Evolutionary conservation across 805 yeast species (phyloP), one percentile per base, ranked within the genome.

Genomic region (Starmerella ratchasimensis): DNA sequence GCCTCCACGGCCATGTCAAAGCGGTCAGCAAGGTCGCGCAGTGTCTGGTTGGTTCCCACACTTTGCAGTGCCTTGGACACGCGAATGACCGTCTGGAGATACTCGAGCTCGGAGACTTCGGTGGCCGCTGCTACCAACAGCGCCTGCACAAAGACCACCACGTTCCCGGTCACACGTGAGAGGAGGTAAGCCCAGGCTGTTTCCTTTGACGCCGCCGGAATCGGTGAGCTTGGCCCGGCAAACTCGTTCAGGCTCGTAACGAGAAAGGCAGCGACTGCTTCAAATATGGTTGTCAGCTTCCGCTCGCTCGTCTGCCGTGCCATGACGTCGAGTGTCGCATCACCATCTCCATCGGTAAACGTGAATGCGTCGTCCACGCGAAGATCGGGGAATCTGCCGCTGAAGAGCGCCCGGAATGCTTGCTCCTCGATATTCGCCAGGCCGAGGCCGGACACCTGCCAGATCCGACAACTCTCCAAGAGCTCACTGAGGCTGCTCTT

Each of bases 21-120:
- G 20, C 11, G 16, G 4, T 26, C 35, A 16, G n/a, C 31, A 13
- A 24, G 11, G 8, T 41, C 38, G 7, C 14, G 13, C 20, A 43
- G 33, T 8, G 22, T 18, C 4, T 28, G 18, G 28, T 38, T 42
- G 3, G 29, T 33, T 5, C 32, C 4, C 7, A 43, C 34, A 1
- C 21, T 17, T n/a, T 19, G 18, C 26, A 34, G 24, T 2, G 47
- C 46, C 3, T 15, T 1, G 22, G 29, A 30, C 1, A 44, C 9
- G 4, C 27, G 23, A 11, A 42, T 42, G 3, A 44, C 48, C 1
- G 44, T 26, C 10, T 21, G 14, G 9, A 43, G 32, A 22, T 44
- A 44, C 21, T 36, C 48, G 3, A 22, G 33, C 28, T 39, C 47
- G 2, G 42, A 37, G 10, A 39, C 26, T 3, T 36, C 20, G 10